Evolutionary conservation across 2,329 filamentous ascomycete genomes (phyloP).

Genomic region (Sporothrix globosa): DNA sequence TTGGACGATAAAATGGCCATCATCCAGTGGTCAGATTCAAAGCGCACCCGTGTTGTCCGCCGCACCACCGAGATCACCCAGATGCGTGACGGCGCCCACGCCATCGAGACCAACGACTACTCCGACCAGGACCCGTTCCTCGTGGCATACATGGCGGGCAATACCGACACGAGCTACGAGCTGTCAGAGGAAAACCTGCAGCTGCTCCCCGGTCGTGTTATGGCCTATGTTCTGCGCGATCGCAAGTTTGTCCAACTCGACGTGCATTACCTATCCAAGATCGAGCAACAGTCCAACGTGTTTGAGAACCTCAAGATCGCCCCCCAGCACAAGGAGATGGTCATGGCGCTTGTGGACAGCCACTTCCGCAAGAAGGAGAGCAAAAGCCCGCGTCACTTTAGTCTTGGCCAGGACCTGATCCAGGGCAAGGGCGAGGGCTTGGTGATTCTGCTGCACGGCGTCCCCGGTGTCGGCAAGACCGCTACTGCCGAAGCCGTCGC

Average conservation of each 20-base stretch:
- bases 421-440: constrained; percentile 52
- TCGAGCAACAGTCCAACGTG: constrained; percentile 28
- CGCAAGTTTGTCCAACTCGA: constrained; percentile 38
- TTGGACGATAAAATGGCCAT: constrained; percentile 18
- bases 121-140: constrained; percentile 17
- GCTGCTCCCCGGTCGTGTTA: constrained; percentile 35
- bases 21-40: constrained; percentile 25
- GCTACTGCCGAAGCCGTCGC: constrained; percentile 48
- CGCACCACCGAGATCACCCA: constrained; percentile 28
- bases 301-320: constrained; percentile 39
- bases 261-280: constrained; percentile 24
- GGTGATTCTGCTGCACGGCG: constrained; percentile 52
- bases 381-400: constrained; percentile 28
- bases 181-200: constrained; percentile 33
- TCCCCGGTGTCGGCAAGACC: constrained; percentile 55
- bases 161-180: constrained; percentile 24
- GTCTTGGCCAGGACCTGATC: constrained; percentile 46
- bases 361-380: constrained; percentile 34
- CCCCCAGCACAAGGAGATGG: constrained; percentile 37
- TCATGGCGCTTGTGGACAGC: constrained; percentile 35
- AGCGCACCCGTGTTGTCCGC: constrained; percentile 25
- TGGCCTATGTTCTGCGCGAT: constrained; percentile 39
- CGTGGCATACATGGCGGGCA: constrained; percentile 20
- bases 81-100: constrained; percentile 30
- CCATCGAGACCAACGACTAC: constrained; percentile 29